A percentile compares a stretch with the other conserved stretches of the same genome.
Evolutionary conservation across 2,329 filamentous ascomycete species (phyloP).

Genomic region (Esteya vermicola): DNA sequence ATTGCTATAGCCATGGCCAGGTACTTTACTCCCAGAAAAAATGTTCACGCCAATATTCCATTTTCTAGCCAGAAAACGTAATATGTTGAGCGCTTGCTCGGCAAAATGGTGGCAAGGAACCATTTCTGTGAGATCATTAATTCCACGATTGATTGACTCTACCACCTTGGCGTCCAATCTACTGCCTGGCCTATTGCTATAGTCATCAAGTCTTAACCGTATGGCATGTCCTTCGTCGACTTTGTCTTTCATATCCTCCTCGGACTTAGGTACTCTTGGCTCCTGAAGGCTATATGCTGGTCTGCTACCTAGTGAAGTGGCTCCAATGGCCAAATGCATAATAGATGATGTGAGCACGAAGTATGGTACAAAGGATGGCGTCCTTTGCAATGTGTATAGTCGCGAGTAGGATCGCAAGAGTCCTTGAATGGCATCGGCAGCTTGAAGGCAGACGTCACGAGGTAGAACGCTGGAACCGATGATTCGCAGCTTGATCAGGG

Average conservation of each 20-base stretch:
- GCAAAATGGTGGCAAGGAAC: slow-evolving; percentile 45
- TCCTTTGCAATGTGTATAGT: slow-evolving; percentile 42
- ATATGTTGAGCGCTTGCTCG: slow-evolving; percentile 44
- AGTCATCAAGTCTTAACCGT: too few relatives aligned
- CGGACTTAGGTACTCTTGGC: not conserved
- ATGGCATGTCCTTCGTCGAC: too few relatives aligned
- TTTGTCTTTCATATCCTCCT: not conserved
- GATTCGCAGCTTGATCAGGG: slow-evolving; percentile 51
- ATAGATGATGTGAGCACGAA: slow-evolving; percentile 48
- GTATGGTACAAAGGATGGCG: slow-evolving; percentile 46
- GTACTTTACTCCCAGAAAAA: slow-evolving; percentile 6
- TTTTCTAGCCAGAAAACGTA: slow-evolving; percentile 41
- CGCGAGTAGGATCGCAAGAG: slow-evolving; percentile 42
- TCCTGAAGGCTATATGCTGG: not conserved
- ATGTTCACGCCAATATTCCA: slow-evolving; percentile 43
- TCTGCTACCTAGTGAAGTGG: slow-evolving; percentile 13
- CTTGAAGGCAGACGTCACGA: slow-evolving; percentile 50
- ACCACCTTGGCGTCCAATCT: slow-evolving; percentile 24
- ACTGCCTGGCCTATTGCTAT: too few relatives aligned
- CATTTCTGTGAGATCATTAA: slow-evolving; percentile 46
- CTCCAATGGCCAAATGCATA: slow-evolving; percentile 42
- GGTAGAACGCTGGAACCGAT: slow-evolving; percentile 49
- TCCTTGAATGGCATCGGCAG: slow-evolving; percentile 43
- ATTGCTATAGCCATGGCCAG: not conserved
- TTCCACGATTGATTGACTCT: slow-evolving; percentile 35